phyloP scores from a whole-genome alignment of 495 filamentous ascomycete genomes.

The Aspergillus funiculosus region DNA sequence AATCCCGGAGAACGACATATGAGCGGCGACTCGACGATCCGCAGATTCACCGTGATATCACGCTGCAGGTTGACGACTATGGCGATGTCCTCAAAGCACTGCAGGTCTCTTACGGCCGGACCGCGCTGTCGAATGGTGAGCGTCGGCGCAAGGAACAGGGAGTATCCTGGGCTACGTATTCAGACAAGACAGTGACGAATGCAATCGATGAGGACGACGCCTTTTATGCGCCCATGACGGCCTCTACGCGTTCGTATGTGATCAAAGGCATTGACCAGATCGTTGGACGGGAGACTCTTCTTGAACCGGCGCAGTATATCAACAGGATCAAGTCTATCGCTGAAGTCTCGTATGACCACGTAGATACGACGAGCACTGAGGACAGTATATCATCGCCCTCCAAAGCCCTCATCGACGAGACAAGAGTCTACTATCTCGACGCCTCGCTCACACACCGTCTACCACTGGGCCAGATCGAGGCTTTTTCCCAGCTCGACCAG shows the following conservation, averaged over 20 bases:
- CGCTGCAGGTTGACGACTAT: too few relatives aligned
- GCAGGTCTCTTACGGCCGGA: not conserved
- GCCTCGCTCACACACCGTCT: not conserved
- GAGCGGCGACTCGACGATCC: too few relatives aligned
- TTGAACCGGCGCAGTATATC: too few relatives aligned
- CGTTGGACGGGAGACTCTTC: too few relatives aligned
- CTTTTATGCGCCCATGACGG: not conserved
- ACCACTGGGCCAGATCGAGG: not conserved
- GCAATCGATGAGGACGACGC: not conserved
- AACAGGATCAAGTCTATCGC: too few relatives aligned
- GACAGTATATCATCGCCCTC: too few relatives aligned
- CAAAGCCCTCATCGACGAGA: not conserved
- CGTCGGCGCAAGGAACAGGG: not conserved
- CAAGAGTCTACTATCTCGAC: not conserved
- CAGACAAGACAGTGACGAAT: not conserved
- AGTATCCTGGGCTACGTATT: not conserved
- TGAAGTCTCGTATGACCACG: not conserved
- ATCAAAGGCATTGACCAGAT: too few relatives aligned
- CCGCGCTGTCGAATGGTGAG: not conserved
- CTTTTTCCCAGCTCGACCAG: not conserved
- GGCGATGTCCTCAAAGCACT: too few relatives aligned
- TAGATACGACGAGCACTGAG: too few relatives aligned
- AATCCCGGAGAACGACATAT: too few relatives aligned
- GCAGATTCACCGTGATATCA: too few relatives aligned
- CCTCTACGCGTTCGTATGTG: not conserved